Evolutionary conservation across 1,284 basidiomycete species (phyloP), one percentile per base, ranked within the genome.

Genomic region (Trametes versicolor): DNA sequence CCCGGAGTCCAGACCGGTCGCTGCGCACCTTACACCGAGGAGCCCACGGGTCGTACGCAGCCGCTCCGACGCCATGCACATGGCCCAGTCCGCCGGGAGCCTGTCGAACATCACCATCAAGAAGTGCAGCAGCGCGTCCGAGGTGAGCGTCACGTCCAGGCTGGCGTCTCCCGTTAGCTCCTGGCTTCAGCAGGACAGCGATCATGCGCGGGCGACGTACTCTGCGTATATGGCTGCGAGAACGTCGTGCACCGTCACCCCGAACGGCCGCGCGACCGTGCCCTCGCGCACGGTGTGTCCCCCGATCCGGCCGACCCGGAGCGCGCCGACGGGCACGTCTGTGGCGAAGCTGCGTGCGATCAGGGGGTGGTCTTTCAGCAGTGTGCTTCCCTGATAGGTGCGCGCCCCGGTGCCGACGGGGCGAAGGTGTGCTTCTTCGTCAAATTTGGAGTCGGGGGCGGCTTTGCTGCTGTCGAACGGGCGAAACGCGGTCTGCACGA

Each of bases 351-450:
- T 55, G 23, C 53, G 53, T 17, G 10, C 3, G 12, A 55, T 27
- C 21, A 55, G 53, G 10, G 53, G 53, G 17, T 55, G 53, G 39
- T 55, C 23, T 2, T n/a, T 19, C 39, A 55, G 25, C 17, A 55
- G 37, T 13, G 12, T 39, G 15, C 39, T 29, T 13, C 37, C 36
- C 21, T 36, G n/a, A 15, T 27, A 15, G 25, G 39, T 17, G 23
- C 37, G 12, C 36, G 1, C 21, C 39, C 34, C 13, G 41, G 4
- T 25, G 88, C 86, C 64, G 51, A 77, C 64, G 17, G 17, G n/a
- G 10, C 55, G 21, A 12, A 41, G 21, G 23, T 34, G 39, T 4
- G 53, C 41, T 43, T 43, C 53, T 23, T 43, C 17, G 37, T 55
- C 39, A 17, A 21, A 5, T 2, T 17, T n/a, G 39, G 23, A n/a